Conservation (phyloP, 345 rosid species). For the Raphanus sativus region DNA sequence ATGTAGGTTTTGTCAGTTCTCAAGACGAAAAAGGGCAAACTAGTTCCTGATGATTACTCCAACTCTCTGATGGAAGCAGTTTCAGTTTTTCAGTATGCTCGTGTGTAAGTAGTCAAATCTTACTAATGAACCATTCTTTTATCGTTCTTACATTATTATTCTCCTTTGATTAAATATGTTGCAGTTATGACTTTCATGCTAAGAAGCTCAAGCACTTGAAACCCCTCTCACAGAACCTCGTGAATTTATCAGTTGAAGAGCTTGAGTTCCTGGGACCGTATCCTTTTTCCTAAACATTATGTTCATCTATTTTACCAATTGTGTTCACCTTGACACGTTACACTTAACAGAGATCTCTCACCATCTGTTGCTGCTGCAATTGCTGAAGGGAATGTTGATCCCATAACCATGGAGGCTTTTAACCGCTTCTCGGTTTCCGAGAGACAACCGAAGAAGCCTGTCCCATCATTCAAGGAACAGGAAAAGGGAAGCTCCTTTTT, state of each 20-base stretch:
- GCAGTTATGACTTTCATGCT: constrained; percentile 61
- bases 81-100: constrained; percentile 86
- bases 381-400: constrained; percentile 76
- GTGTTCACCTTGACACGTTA: constrained; percentile 30
- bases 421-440: constrained; percentile 37
- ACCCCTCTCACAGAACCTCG: constrained; percentile 58
- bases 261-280: constrained; percentile 94
- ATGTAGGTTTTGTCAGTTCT: constrained; percentile 70
- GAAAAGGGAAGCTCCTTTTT: constrained; percentile 52
- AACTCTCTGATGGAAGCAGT: constrained; percentile 68
- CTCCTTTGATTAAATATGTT: not conserved
- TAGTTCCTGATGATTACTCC: constrained; percentile 75
- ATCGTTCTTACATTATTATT: constrained; percentile 7
- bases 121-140: not conserved
- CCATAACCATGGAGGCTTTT: constrained; percentile 61
- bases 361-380: constrained; percentile 71
- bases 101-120: constrained; percentile 47
- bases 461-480: constrained; percentile 29
- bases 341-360: constrained; percentile 50
- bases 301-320: not conserved
- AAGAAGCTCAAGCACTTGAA: constrained; percentile 62
- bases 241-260: constrained; percentile 47
- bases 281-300: constrained; percentile 42
- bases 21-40: constrained; percentile 70
- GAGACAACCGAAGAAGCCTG: constrained; percentile 21